Evolutionary conservation across 345 rosid genomes (phyloP), one percentile per base, ranked within the genome.

Genomic region (Eucalyptus erythrocorys): DNA sequence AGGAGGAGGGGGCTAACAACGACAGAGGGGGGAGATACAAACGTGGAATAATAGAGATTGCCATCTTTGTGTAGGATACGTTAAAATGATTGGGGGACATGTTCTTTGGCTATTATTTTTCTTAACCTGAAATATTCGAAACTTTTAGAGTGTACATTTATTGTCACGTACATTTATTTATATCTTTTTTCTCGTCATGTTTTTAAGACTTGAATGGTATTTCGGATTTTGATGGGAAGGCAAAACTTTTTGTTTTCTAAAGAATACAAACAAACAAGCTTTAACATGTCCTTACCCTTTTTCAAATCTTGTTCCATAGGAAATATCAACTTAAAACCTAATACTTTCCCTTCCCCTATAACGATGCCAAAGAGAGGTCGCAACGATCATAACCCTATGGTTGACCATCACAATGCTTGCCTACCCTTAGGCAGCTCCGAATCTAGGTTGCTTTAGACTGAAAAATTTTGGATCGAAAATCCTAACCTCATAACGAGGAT

Each of bases 221-320:
- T 14, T n/a, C 0, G 5, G 1, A 64, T n/a, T n/a, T 0, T 13
- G 9, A 61, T 0, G 10, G n/a, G 19, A 15, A 64, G 16, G 13
- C 5, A 4, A n/a, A 64, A 64, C 0, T 8, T 26, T 27, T 59
- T 26, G 16, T 59, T 59, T 59, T 59, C 34, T 27, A 30, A 64
- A 64, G 4, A n/a, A 64, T 64, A 64, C 32, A 14, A 64, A 14
- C 0, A 4, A 64, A 14, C 76, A 14, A 64, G 5, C 76, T 64
- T 14, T 64, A n/a, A 64, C 32, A n/a, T 64, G 76, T 64, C 37
- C 19, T 14, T n/a, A 64, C 37, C 30, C 19, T 64, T 64, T 7
- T 7, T 13, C 16, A 64, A 64, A n/a, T 64, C 34, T 27, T 64
- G 37, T n/a, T 32, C 37, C 0, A 0, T n/a, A 4, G 16, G 8